Evolutionary conservation across 345 rosid species (phyloP).

Genomic region (Arabis alpina): DNA sequence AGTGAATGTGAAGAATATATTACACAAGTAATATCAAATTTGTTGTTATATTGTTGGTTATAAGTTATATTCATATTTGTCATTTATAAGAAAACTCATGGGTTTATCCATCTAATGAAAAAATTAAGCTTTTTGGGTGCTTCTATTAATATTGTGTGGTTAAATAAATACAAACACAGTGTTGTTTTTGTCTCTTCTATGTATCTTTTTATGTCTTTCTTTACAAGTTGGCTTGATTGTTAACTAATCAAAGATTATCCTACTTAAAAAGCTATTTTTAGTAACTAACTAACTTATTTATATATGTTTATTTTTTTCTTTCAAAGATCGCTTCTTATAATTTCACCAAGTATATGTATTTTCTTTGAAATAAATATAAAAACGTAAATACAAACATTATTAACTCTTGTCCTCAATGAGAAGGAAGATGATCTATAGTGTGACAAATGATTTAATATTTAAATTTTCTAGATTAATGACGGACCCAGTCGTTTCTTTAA

Average conservation of each 20-base stretch:
- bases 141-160: constrained; percentile 35
- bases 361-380: too few relatives aligned
- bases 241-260: constrained; percentile 22
- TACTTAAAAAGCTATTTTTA: constrained; percentile 14
- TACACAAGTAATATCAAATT: constrained; percentile 2
- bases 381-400: too few relatives aligned
- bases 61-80: constrained; percentile 38
- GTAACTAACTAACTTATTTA: not conserved
- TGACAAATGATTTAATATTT: not conserved
- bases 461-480: not conserved
- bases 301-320: not conserved
- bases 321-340: not conserved
- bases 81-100: constrained; percentile 34
- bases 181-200: constrained; percentile 31
- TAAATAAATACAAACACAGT: constrained; percentile 39
- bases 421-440: not conserved
- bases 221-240: constrained; percentile 34
- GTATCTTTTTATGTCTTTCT: constrained; percentile 12
- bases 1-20: not conserved
- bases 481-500: not conserved
- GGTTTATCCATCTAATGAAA: constrained; percentile 34
- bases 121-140: constrained; percentile 28
- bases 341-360: too few relatives aligned
- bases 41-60: constrained; percentile 27
- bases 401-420: not conserved